Evolutionary conservation across 768 basidiomycete species (phyloP).

Genomic region (Termitomyces sp.): DNA sequence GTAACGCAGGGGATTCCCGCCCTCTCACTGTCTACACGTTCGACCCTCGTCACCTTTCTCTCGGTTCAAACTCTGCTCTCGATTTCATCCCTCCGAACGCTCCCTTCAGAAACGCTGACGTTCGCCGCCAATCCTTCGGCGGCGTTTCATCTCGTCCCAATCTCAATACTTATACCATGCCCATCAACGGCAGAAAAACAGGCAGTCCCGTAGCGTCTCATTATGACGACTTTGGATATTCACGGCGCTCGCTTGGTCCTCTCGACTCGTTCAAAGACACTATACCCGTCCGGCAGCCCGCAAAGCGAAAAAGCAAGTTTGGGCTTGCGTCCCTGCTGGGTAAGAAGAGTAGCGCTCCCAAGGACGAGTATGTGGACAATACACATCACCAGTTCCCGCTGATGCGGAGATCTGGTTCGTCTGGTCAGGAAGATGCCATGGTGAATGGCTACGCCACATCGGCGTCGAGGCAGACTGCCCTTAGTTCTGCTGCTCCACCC

Average conservation of each 20-base stretch:
- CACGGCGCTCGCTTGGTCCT: constrained; percentile 54
- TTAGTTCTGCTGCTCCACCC: constrained; percentile 32
- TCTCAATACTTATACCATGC: constrained; percentile 47
- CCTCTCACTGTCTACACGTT: constrained; percentile 66
- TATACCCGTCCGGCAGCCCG: constrained; percentile 17
- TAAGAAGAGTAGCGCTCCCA: constrained; percentile 37
- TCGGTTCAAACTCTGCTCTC: constrained; percentile 38
- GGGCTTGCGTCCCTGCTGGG: constrained; percentile 66
- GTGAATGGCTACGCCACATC: constrained; percentile 45
- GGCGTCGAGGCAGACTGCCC: constrained; percentile 47
- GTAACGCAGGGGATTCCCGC: constrained; percentile 37
- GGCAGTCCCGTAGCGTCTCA: constrained; percentile 35
- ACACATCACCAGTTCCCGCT: constrained; percentile 45
- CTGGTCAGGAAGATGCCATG: constrained; percentile 46
- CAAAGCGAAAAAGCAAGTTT: constrained; percentile 74
- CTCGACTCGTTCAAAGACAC: constrained; percentile 32
- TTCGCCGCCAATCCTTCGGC: constrained; percentile 73
- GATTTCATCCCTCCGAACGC: constrained; percentile 61
- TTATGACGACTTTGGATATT: constrained; percentile 74
- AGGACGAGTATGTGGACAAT: constrained; percentile 28
- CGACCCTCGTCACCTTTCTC: constrained; percentile 48
- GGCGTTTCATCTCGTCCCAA: constrained; percentile 60
- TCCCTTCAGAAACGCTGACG: constrained; percentile 55
- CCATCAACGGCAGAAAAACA: constrained; percentile 26
- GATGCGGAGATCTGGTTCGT: constrained; percentile 39